Base-by-base conservation (phyloP, 202 grass and related monocot species). In the Schoenoplectus triqueter region DNA sequence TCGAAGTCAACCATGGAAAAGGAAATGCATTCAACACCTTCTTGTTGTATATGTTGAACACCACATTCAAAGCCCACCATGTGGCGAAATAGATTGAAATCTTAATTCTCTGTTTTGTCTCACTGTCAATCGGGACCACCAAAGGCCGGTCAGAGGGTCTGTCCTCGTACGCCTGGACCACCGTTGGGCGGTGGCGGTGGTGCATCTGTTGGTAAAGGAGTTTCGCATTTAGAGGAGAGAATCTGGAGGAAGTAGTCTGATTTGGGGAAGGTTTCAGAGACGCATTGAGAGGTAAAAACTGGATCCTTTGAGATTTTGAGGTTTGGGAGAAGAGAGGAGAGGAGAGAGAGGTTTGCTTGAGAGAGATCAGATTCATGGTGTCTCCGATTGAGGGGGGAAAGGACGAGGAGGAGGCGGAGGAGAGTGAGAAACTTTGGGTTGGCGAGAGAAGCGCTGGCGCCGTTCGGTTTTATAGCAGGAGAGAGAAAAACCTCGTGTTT, bases 21-120 rank as follows among this genome's bases (percentile, higher is more conserved):
- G 95, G 95, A 87, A 98, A 98, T 68, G 86, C 95, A 86, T 98
- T 98, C 4, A 98, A 88, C 61, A 95, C 92, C 78, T 98, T 98
- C 87, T 98, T 98, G 89, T 98, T 98, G 91, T 98, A 98, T 80
- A 98, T 98, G 78, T 98, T 98, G 78, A 98, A 98, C 66, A 98
- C 92, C 40, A 98, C 95, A 83, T 98, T 98, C 39, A 98, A 84
- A 61, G 92, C 88, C 95, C 95, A 98, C 95, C 95, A 98, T 6
- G 92, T 98, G 1, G 88, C 95, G 71, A 98, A 98, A 86, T 98
- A 98, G 45, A 98, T 81, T 15, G 92, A 91, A 64, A 98, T 98
- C 90, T 84, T 92, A 47, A 78, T 75, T 19, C 74, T 85, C 78
- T 87, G 86, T 42, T 80, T 82, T 4, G 83, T 45, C 73, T 83